Percentiles rank a stretch among this genome's conserved stretches.
These are phyloP conservation scores for Coriaria nepalensis DNA, from an alignment of 306 rosid genomes.

Conservation along the genomic window DNA sequence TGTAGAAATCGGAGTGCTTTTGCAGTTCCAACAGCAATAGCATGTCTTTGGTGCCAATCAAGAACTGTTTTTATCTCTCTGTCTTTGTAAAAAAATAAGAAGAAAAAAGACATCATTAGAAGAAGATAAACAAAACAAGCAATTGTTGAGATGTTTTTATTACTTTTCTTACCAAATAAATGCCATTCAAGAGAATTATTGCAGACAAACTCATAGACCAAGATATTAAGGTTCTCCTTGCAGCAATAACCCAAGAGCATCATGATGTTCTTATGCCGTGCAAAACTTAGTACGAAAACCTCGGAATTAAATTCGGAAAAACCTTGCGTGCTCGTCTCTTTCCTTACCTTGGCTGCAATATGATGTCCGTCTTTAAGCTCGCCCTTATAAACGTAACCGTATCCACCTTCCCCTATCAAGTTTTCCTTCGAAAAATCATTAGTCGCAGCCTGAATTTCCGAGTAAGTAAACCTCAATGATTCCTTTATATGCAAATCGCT, in stretches of 20 bases:
- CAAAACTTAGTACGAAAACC: conserved; percentile 64
- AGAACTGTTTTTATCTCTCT: conserved; percentile 31
- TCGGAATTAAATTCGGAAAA: conserved; percentile 71
- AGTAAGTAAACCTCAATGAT: conserved; percentile 40
- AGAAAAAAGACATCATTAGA: background rate
- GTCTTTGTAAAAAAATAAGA: conserved; percentile 21
- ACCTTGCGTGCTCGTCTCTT: conserved; percentile 68
- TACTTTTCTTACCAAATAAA: conserved; percentile 50
- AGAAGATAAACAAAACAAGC: background rate
- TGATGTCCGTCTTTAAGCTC: conserved; percentile 55
- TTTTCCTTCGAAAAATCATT: conserved; percentile 51
- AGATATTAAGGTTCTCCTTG: conserved; percentile 57
- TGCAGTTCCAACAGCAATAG: conserved; percentile 78
- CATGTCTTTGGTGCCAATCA: conserved; percentile 65
- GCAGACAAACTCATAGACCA: conserved; percentile 79
- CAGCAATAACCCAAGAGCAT: conserved; percentile 79
- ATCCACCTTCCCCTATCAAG: conserved; percentile 87
- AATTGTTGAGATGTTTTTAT: background rate
- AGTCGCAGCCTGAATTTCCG: conserved; percentile 53
- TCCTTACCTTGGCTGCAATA: conserved; percentile 75
- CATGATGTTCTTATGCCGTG: conserved; percentile 84
- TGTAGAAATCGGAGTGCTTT: conserved; percentile 83
- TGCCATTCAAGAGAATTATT: conserved; percentile 78
- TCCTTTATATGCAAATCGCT: conserved; percentile 44
- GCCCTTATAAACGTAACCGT: conserved; percentile 64